Evolutionary conservation across 2,329 filamentous ascomycete genomes (phyloP), one percentile per base, ranked within the genome.

Genomic region (Fusarium nelsonii): DNA sequence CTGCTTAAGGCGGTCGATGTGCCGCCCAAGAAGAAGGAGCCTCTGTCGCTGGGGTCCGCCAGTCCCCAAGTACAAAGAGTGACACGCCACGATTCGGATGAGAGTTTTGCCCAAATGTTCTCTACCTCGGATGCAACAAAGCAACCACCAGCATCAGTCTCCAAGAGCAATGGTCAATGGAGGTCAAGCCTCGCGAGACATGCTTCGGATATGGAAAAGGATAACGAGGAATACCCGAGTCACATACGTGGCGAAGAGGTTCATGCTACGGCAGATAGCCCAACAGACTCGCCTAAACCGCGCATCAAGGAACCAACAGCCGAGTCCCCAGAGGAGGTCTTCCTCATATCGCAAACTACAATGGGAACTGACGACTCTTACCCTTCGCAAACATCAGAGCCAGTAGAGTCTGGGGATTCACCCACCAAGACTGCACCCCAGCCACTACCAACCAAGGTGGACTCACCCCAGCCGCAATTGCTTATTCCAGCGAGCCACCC

Each of bases 91-190:
- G 84, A 89, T 72, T 90, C 88, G 0, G 83, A 84, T 9, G 87
- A 88, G 46, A 89, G 87, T 68, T 87, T 87, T 55, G 79, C 76
- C 10, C 85, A 87, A 52, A 83, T 89, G 75, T 89, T 90, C 69
- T 88, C 86, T 16, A 82, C 87, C 5, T 89, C 88, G 0, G 84
- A 84, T 60, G 80, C 81, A 1, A 81, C 83, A 18, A 77, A 69
- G 45, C 55, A 67, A 61, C 51, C 36, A 26, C 65, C 66, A 45
- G 58, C 51, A 43, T 60, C 57, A 48, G 65, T 37, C 37, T 55
- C 56, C 28, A 63, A 54, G 58, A 69, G 26, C 6, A 61, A 23
- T 14, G 53, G 74, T 9, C 48, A 73, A 62, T 73, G 70, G 69
- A 74, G 65, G 49, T 76, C 78, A 1, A 74, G 73, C 28, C 72